Base-by-base conservation (phyloP, 495 filamentous ascomycete genomes). In the Annulohypoxylon nitens region DNA sequence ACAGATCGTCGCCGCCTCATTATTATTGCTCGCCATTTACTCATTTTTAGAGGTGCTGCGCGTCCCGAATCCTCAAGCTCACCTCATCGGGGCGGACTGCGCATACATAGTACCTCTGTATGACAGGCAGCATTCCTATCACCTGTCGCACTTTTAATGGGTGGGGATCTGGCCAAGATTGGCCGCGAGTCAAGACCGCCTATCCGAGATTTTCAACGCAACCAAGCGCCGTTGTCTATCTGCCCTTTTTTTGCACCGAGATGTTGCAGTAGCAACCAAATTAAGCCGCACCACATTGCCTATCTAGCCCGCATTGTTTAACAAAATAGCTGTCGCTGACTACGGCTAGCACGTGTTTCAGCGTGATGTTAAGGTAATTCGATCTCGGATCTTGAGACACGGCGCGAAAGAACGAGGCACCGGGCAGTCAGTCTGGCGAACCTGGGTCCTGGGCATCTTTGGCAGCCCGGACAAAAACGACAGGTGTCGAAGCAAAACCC, bases 81-180 rank as follows among this genome's bases (percentile, higher is more conserved):
- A 70, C 72, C 71, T 75, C 72, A 75, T 75, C 72, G 63, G 72
- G 67, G 67, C 63, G 33, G 33, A 64, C 71, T 43, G 67, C 62
- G 71, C 62, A 57, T 55, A 65, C 30, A 30, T 3, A 30, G 5
- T 30, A 30, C 30, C 61, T 74, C 67, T 70, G 72, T 74, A 70
- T 70, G 72, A 75, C 72, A 75, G 67, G 67, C 72, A 75, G 67
- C 72, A 75, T 75, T 70, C 72, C 72, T 64, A 70, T 75, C 72
- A 75, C 72, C 63, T 70, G 72, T 75, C 72, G 72, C 67, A 75
- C 67, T 50, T 70, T 67, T 67, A 69, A 69, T 67, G 53, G 72
- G 72, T 70, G 67, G 72, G 72, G 67, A 70, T 59, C 62, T 70
- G 23, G 67, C 63, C 63, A 70, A 70, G 67, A 75, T 75, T 59